Percentiles rank a stretch among this genome's conserved stretches.
These are phyloP conservation scores for Angomonas ambiguus DNA, from an alignment of 208 protist genomes.

Conservation along the genomic window DNA sequence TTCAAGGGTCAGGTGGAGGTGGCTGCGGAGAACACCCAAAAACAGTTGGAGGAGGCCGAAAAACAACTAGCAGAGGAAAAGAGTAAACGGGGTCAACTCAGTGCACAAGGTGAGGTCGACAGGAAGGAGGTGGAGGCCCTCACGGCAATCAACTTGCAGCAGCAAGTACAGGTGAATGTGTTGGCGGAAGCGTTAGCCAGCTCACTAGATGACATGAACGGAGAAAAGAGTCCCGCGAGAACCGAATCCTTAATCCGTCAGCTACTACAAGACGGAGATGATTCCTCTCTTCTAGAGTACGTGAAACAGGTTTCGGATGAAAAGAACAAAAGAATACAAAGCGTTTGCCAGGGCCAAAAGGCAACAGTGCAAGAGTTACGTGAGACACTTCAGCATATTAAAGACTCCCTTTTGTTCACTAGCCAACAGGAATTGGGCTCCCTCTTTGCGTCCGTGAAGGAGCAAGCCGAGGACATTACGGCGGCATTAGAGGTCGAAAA, in stretches of 20 bases:
- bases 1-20: background rate
- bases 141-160: conserved; percentile 11
- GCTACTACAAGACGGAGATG: conserved; percentile 45
- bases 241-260: conserved; percentile 24
- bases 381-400: conserved; percentile 38
- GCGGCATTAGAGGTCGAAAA: conserved; percentile 16
- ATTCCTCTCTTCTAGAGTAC: conserved; percentile 19
- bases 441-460: conserved; percentile 32
- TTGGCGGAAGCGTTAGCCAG: conserved; percentile 19
- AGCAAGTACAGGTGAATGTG: conserved; percentile 32
- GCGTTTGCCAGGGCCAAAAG: conserved; percentile 25
- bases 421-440: conserved; percentile 25
- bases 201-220: conserved; percentile 8
- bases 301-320: conserved; percentile 31
- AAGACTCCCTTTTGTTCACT: conserved; percentile 44
- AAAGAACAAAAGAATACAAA: conserved; percentile 53
- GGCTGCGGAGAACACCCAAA: background rate
- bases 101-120: conserved; percentile 4
- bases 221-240: background rate
- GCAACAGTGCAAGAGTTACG: conserved; percentile 43
- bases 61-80: background rate
- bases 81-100: background rate
- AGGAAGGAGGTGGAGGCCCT: conserved; percentile 17
- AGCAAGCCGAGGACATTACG: conserved; percentile 28
- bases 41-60: background rate